phyloP scores from a whole-genome alignment of 1,139 yeast genomes.

The Ashbya aceris region DNA sequence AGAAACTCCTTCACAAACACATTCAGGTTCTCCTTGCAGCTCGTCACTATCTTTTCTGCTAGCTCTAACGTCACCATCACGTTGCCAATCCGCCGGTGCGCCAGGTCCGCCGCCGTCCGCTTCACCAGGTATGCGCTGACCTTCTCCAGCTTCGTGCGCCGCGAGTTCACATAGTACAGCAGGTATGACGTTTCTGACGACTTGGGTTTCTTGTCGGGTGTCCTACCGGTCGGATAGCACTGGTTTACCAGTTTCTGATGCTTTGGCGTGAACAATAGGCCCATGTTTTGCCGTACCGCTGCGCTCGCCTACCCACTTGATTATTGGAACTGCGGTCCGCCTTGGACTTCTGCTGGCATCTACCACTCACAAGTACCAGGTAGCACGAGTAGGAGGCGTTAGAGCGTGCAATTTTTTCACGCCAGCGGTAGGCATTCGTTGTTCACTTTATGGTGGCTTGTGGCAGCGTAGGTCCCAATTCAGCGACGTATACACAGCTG shows the following conservation, averaged over 20 bases:
- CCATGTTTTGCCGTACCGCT: conserved; percentile 8
- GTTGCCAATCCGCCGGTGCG: conserved; percentile 62
- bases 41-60: conserved; percentile 55
- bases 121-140: conserved; percentile 63
- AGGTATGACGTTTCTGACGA: conserved; percentile 84
- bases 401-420: too few species aligned
- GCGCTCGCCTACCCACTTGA: background rate
- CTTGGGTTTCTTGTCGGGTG: conserved; percentile 80
- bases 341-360: too few species aligned
- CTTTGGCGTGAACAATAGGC: conserved; percentile 50
- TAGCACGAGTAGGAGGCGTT: too few species aligned
- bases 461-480: too few species aligned
- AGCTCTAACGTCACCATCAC: conserved; percentile 74
- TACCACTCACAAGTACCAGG: too few species aligned
- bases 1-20: conserved; percentile 63
- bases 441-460: too few species aligned
- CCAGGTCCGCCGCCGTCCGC: conserved; percentile 55
- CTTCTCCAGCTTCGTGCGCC: conserved; percentile 80
- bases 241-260: conserved; percentile 84
- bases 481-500: too few species aligned
- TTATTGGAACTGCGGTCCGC: too few species aligned
- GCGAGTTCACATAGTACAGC: conserved; percentile 83
- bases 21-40: conserved; percentile 75
- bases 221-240: conserved; percentile 88
- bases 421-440: too few species aligned